A percentile compares a stretch with the other conserved stretches of the same genome.
These are phyloP conservation scores for Zygotorulaspora mrakii DNA, from an alignment of 1,139 yeast species.

Conservation along the genomic window DNA sequence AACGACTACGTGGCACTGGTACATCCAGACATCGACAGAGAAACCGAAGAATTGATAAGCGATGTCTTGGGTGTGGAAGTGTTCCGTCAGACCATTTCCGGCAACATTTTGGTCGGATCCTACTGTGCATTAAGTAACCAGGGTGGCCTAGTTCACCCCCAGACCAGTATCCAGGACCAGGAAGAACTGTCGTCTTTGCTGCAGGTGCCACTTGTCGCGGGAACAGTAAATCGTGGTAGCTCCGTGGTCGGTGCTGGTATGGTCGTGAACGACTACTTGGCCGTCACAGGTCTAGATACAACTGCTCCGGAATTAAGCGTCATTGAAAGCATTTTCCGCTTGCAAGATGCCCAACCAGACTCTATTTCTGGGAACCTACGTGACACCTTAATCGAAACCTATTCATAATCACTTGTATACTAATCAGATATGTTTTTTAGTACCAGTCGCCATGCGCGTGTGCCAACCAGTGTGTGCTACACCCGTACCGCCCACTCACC, in stretches of 20 bases:
- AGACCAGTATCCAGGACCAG: constrained; percentile 94
- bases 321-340: constrained; percentile 89
- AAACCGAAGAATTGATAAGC: constrained; percentile 96
- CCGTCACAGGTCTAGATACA: constrained; percentile 94
- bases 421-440: neutral
- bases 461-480: too few species aligned
- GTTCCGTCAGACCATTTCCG: constrained; percentile 97
- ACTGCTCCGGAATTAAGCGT: constrained; percentile 98
- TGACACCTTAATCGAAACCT: constrained; percentile 88
- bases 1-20: constrained; percentile 98
- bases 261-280: constrained; percentile 98
- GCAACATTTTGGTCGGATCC: constrained; percentile 94
- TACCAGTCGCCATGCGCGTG: neutral
- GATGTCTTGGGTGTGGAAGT: constrained; percentile 99
- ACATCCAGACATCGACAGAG: constrained; percentile 98
- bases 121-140: constrained; percentile 93
- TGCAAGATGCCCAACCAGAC: constrained; percentile 86
- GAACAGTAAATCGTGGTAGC: constrained; percentile 97
- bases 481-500: too few species aligned
- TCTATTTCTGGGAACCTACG: constrained; percentile 78
- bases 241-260: constrained; percentile 97
- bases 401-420: constrained; percentile 38
- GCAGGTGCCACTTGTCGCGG: constrained; percentile 98
- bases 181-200: constrained; percentile 93
- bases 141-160: constrained; percentile 98